Evolutionary conservation across 139 green algal species (phyloP).

Genomic region (Micractinium conductrix): DNA sequence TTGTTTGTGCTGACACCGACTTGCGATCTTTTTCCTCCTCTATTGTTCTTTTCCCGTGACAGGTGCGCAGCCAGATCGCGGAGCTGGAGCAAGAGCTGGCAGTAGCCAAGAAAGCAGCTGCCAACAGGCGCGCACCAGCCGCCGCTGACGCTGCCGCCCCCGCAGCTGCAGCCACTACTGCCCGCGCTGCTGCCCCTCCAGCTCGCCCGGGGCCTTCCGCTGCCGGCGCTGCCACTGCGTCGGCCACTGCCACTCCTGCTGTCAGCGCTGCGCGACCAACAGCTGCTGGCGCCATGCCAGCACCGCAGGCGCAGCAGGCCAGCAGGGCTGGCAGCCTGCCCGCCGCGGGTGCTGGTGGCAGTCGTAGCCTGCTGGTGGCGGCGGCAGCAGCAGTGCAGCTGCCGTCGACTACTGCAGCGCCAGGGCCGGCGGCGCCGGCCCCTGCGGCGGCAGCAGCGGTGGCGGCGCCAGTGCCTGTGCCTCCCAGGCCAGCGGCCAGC

Average conservation of each 20-base stretch:
- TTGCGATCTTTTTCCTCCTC: background rate
- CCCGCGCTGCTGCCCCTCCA: background rate
- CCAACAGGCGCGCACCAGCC: background rate
- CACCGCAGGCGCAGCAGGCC: background rate
- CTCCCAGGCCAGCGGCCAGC: constrained; percentile 8
- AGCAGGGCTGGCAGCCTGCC: background rate
- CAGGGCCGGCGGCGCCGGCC: background rate
- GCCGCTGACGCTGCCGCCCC: background rate
- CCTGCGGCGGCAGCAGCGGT: background rate
- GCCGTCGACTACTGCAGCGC: background rate
- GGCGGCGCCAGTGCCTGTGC: background rate
- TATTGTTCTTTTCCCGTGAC: background rate
- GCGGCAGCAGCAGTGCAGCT: background rate
- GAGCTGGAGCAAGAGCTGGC: constrained; percentile 26
- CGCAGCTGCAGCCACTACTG: background rate
- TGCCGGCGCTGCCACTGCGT: background rate
- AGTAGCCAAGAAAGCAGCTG: background rate
- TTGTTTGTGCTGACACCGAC: background rate
- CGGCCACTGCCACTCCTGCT: background rate
- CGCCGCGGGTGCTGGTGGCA: background rate
- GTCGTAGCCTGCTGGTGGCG: background rate
- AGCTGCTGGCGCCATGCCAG: background rate
- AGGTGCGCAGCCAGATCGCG: constrained; percentile 38
- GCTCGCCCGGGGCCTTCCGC: background rate
- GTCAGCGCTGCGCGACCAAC: background rate